Evolutionary conservation across 495 filamentous ascomycete genomes (phyloP).

Genomic region (Lepraria neglecta): DNA sequence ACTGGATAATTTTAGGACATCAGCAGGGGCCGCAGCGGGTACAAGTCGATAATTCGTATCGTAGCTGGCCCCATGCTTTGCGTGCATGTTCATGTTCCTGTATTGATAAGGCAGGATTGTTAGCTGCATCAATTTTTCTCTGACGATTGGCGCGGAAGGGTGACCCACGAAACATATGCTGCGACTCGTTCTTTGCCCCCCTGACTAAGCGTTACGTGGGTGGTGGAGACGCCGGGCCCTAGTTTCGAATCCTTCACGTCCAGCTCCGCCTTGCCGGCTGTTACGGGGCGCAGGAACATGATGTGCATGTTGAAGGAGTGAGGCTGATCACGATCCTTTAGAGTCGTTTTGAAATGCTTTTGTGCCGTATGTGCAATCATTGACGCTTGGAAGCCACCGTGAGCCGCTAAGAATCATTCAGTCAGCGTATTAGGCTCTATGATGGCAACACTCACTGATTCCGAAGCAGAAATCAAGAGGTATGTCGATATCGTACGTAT

Average conservation of each 20-base stretch:
- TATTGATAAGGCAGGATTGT: too few relatives aligned
- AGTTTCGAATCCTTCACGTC: slow-evolving; percentile 66
- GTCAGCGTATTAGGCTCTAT: too few relatives aligned
- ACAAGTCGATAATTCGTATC: too few relatives aligned
- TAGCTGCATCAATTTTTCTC: too few relatives aligned
- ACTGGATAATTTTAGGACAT: too few relatives aligned
- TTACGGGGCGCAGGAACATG: slow-evolving; percentile 62
- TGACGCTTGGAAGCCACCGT: slow-evolving; percentile 57
- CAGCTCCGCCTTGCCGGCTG: slow-evolving; percentile 55
- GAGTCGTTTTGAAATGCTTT: slow-evolving; percentile 49
- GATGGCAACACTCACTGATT: too few relatives aligned
- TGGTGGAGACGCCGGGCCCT: slow-evolving; percentile 58
- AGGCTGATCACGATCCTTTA: slow-evolving; percentile 47
- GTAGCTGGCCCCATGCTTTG: too few relatives aligned
- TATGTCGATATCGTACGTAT: too few relatives aligned
- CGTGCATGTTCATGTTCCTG: too few relatives aligned
- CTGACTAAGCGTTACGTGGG: slow-evolving; percentile 61
- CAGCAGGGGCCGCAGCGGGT: too few relatives aligned
- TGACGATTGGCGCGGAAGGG: too few relatives aligned
- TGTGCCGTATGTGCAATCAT: slow-evolving; percentile 44
- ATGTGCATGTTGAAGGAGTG: slow-evolving; percentile 61
- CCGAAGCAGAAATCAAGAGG: too few relatives aligned
- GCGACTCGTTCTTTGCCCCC: slow-evolving; percentile 40
- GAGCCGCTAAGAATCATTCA: slow-evolving; percentile 29
- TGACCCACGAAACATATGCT: slow-evolving; percentile 34